Conservation (phyloP, 345 rosid species). For the Eucalyptus pauciflora region DNA sequence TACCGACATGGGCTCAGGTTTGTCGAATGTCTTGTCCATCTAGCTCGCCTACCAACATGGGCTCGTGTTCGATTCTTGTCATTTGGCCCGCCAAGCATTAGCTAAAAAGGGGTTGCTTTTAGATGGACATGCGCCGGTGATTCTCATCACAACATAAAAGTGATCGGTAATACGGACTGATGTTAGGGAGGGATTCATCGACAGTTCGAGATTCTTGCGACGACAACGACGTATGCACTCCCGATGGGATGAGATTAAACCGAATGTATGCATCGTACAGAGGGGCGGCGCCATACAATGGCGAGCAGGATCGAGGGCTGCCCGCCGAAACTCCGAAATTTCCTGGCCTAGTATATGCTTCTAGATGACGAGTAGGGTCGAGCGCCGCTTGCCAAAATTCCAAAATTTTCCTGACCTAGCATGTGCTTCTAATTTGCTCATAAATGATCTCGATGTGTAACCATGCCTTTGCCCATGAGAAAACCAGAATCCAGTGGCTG, state of each 20-base stretch:
- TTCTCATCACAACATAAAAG: not conserved
- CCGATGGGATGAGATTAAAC: not conserved
- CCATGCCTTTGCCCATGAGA: not conserved
- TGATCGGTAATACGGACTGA: not conserved
- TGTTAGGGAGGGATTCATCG: not conserved
- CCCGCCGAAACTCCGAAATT: not conserved
- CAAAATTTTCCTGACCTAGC: not conserved
- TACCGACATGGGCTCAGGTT: not conserved
- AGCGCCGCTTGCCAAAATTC: not conserved
- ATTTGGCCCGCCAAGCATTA: not conserved
- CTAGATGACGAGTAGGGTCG: not conserved
- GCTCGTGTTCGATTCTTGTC: not conserved
- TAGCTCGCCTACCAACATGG: not conserved
- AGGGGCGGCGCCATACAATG: too few relatives aligned
- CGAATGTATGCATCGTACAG: not conserved
- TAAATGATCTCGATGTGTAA: not conserved
- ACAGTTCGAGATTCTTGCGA: not conserved
- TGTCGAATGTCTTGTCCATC: not conserved
- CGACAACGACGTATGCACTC: not conserved
- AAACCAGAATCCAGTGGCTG: not conserved
- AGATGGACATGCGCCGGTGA: not conserved
- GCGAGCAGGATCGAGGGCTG: not conserved
- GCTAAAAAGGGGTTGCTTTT: not conserved
- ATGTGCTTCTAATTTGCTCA: not conserved
- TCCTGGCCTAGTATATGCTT: not conserved